Conservation (phyloP, 2,329 filamentous ascomycete species). For the Cladosporium sp. region DNA sequence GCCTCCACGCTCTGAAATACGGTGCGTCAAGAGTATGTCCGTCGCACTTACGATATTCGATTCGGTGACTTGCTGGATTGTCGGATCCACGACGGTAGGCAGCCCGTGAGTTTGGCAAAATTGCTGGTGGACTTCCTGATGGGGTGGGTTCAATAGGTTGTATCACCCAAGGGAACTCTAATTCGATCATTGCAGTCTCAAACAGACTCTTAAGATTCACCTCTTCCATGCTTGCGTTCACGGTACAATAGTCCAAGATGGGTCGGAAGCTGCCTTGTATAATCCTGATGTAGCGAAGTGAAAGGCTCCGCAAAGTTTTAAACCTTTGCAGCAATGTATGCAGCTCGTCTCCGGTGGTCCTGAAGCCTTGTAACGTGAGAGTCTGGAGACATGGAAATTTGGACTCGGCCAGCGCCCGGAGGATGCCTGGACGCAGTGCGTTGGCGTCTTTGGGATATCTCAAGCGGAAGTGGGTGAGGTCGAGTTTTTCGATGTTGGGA, state of each 20-base stretch:
- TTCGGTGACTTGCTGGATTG: not conserved
- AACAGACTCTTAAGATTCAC: not conserved
- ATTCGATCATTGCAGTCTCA: not conserved
- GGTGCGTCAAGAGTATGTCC: not conserved
- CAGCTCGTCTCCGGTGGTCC: not conserved
- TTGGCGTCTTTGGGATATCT: not conserved
- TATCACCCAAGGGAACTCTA: constrained; percentile 7
- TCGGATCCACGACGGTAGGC: not conserved
- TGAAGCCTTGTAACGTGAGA: constrained; percentile 10
- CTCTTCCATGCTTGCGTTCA: not conserved
- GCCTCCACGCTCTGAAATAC: not conserved
- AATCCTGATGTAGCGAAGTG: not conserved
- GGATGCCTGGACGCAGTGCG: not conserved
- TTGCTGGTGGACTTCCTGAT: not conserved
- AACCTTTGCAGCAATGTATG: not conserved
- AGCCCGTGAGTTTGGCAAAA: not conserved
- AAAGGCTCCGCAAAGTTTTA: not conserved
- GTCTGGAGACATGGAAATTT: not conserved
- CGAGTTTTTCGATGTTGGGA: not conserved
- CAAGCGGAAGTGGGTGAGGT: constrained; percentile 2
- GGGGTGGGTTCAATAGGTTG: not conserved
- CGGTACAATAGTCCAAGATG: constrained; percentile 6
- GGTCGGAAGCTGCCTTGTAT: not conserved
- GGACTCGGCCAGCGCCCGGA: not conserved
- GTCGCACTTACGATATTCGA: not conserved